phyloP scores from a whole-genome alignment of 2,329 filamentous ascomycete species.

The Blastomyces percursus region DNA sequence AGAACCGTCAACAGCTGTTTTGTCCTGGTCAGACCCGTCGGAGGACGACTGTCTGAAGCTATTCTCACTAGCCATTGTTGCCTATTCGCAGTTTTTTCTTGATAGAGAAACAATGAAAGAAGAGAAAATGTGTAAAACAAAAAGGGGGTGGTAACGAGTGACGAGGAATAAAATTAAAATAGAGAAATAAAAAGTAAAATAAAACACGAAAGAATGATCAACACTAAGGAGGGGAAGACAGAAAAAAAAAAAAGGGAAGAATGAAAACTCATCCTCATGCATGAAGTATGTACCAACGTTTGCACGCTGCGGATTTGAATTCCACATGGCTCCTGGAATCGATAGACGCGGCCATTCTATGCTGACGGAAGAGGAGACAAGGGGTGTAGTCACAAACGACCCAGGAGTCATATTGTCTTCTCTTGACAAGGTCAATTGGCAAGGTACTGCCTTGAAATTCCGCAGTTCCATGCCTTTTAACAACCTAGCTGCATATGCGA shows the following conservation, averaged over 20 bases:
- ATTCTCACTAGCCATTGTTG: neutral
- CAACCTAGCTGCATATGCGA: neutral
- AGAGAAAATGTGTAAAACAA: neutral
- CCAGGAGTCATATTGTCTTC: neutral
- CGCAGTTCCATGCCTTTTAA: neutral
- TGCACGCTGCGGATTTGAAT: neutral
- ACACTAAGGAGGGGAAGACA: too few species aligned
- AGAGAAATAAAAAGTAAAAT: neutral
- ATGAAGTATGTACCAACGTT: neutral
- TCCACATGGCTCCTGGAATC: neutral
- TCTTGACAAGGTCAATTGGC: neutral
- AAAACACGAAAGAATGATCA: neutral
- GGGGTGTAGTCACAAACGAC: neutral
- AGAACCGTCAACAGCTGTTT: neutral
- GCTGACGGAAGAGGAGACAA: neutral
- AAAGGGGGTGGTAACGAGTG: neutral
- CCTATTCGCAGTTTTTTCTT: neutral
- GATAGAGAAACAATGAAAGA: neutral
- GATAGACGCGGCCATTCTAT: neutral
- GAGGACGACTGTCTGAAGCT: neutral
- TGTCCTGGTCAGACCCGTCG: neutral
- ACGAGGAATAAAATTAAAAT: neutral
- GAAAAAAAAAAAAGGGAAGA: neutral
- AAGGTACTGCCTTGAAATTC: neutral
- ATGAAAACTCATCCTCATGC: neutral